Base-by-base conservation (phyloP, 2,329 filamentous ascomycete genomes). In the Neofusicoccum cordaticola region DNA sequence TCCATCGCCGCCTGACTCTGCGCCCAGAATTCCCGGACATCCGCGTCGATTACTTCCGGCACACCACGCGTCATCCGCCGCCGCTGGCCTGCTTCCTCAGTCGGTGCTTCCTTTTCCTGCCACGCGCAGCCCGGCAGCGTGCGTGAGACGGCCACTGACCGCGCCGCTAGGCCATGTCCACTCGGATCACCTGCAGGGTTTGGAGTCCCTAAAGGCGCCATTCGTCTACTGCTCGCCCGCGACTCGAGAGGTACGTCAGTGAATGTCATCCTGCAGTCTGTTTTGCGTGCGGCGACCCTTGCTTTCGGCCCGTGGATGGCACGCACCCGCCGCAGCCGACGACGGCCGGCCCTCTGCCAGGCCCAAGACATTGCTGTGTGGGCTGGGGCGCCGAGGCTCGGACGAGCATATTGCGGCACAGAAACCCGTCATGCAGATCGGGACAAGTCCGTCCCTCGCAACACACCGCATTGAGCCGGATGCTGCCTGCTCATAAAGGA, bases 201-300 rank as follows among this genome's bases (percentile, higher is more conserved):
- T 97, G 1, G 92, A 96, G 70, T 86, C 83, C 12, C 83, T 93
- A 62, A 85, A 87, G 51, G 87, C 90, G 34, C 90, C 92, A 0
- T 97, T 97, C 71, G 86, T 98, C 19, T 97, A 97, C 77, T 97
- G 93, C 78, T 97, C 93, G 1, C 84, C 90, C 0, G 90, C 91
- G 0, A 97, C 93, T 0, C 86, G 86, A 68, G 89, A 93, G 75
- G 88, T 83, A 72, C 70, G 69, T 58, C 52, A 50, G 42, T 47
- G 8, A 45, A 47, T 60, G 56, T 47, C 42, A 37, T 60, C 56
- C 42, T 57, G 52, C 52, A 57, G 50, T 44, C 22, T 19, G 41
- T 31, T 56, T 62, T 65, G 42, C 53, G 56, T 31, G 41, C 37
- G 42, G 41, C 56, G 41, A 37, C n/a, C 56, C 42, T 53, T 35